Conservation (phyloP, 2,329 filamentous ascomycete species). For the Penicillium rolfsii region DNA sequence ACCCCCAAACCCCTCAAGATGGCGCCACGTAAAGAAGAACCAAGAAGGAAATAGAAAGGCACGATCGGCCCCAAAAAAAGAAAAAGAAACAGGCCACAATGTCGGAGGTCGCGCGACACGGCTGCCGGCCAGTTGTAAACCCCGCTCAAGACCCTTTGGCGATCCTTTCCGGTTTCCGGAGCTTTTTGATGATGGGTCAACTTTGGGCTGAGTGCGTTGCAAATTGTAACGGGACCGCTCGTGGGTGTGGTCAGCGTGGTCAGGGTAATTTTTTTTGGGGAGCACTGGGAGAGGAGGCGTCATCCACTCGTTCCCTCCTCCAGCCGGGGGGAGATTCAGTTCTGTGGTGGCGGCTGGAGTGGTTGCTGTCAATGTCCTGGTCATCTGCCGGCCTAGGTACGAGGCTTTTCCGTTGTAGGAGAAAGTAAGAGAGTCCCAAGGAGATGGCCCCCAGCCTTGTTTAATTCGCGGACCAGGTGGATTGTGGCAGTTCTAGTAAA, state of each 20-base stretch:
- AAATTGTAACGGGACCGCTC: not conserved
- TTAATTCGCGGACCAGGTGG: not conserved
- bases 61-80: not conserved
- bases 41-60: not conserved
- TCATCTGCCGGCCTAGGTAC: not conserved
- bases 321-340: not conserved
- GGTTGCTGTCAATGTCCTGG: not conserved
- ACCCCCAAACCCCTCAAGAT: too few species aligned
- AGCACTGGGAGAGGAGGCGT: not conserved
- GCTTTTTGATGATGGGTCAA: slow-evolving; percentile 2
- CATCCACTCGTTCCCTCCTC: not conserved
- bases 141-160: not conserved
- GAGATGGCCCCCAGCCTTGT: too few species aligned
- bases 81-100: not conserved
- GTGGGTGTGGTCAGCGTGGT: not conserved
- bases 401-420: not conserved
- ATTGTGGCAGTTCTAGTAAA: not conserved
- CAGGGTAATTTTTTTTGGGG: not conserved
- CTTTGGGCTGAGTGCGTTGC: not conserved
- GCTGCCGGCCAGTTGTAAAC: not conserved
- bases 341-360: not conserved
- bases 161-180: slow-evolving; percentile 5
- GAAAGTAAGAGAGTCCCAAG: not conserved
- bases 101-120: slow-evolving; percentile 5
- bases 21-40: not conserved